These are phyloP conservation scores for Ascochyta viciae-villosae DNA, from an alignment of 2,329 filamentous ascomycete species.

Conservation along the genomic window DNA sequence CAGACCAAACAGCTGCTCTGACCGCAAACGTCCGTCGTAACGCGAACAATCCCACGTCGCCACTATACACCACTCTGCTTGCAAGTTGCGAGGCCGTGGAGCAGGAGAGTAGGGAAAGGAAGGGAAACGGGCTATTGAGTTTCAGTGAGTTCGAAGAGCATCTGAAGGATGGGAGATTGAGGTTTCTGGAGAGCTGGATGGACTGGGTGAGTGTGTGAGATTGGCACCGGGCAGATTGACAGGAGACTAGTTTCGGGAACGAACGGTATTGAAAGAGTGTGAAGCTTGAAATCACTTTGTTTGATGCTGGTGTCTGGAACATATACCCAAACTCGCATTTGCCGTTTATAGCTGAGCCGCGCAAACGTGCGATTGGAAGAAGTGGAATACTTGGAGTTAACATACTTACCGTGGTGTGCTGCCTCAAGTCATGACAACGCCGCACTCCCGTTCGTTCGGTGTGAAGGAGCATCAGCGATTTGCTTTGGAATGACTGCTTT, in stretches of 20 bases:
- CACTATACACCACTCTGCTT: slow-evolving; percentile 47
- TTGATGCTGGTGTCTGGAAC: too few species aligned
- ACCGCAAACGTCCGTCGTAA: slow-evolving; percentile 26
- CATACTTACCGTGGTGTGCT: too few species aligned
- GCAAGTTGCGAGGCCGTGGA: slow-evolving; percentile 69
- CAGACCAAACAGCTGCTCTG: slow-evolving; percentile 8
- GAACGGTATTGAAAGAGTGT: background rate
- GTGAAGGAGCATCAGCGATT: background rate
- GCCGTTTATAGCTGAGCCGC: too few species aligned
- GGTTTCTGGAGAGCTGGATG: slow-evolving; percentile 90
- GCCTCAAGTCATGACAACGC: too few species aligned
- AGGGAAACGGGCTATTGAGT: slow-evolving; percentile 79
- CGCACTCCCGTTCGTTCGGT: background rate
- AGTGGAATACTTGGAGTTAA: too few species aligned
- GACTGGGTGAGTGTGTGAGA: slow-evolving; percentile 65
- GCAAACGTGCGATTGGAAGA: too few species aligned
- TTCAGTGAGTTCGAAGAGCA: slow-evolving; percentile 81
- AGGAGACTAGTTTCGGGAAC: too few species aligned
- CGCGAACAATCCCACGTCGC: slow-evolving; percentile 25
- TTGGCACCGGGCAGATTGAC: too few species aligned
- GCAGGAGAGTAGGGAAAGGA: slow-evolving; percentile 70
- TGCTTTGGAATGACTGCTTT: background rate
- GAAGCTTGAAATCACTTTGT: background rate
- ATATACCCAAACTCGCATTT: too few species aligned
- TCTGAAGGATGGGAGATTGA: slow-evolving; percentile 68